Base-by-base conservation (phyloP, 345 rosid species). In the Lumnitzera racemosa region DNA sequence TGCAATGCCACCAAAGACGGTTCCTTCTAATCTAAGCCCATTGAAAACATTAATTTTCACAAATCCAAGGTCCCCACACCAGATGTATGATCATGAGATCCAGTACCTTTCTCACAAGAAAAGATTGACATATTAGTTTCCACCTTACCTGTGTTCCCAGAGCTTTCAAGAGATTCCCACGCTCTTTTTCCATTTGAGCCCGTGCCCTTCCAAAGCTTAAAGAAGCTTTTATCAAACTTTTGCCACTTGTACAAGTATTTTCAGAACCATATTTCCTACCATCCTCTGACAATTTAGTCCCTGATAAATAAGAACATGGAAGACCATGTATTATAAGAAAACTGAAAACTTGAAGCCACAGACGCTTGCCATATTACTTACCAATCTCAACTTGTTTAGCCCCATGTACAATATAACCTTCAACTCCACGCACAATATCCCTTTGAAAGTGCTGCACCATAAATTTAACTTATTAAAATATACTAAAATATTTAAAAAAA, bases 371-470 rank as follows among this genome's bases (percentile, higher is more conserved):
- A 61, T 62, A 56, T 15, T 56, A 64, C 63, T 73, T 56, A 83
- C 98, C 98, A 67, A 91, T 91, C 66, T 91, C 96, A 64, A 91
- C 89, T 78, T 87, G 96, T 69, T 89, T 91, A 51, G 95, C 78
- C 62, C 98, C 98, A 46, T 82, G 81, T 51, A 85, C 83, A 24
- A 91, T 80, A 70, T 83, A 79, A 56, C 96, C 98, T 83, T 89
- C 92, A 13, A 87, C 91, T 24, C 98, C 95, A 31, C 98, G 98
- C 47, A 89, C 92, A 72, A 91, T 80, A 61, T 91, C 92, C 67
- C 95, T 80, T 80, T 91, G 98, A 67, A 77, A 89, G 79, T 82
- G 96, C 96, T 91, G 86, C 62, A 73, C 79, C 20, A 58, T 52
- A 48, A 59, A 55, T 69, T 3, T 5, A 11, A 57, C 49, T 20